phyloP scores from a whole-genome alignment of 768 basidiomycete species.

The Clathrus columnatus region DNA sequence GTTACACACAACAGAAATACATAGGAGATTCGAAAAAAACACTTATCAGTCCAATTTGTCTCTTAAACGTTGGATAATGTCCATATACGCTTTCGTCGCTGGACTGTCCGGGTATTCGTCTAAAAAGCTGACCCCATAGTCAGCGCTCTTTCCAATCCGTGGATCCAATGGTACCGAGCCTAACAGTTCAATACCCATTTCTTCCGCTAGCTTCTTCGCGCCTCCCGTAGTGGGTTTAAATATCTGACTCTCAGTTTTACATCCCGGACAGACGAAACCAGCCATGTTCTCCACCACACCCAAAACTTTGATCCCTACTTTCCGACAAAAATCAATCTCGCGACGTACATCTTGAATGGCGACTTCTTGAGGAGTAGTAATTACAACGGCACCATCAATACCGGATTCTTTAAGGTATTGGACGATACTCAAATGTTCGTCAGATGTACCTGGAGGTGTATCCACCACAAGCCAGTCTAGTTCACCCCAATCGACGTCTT shows the following conservation, averaged over 20 bases:
- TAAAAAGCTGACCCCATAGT: conserved; percentile 90
- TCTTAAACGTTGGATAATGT: conserved; percentile 79
- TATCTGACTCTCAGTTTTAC: conserved; percentile 85
- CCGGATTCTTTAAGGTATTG: conserved; percentile 93
- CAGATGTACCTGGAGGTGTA: conserved; percentile 95
- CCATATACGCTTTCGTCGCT: conserved; percentile 78
- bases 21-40: neutral
- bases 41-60: neutral
- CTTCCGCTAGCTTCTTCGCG: conserved; percentile 73
- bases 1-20: conserved; percentile 10
- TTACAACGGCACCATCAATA: conserved; percentile 91
- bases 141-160: conserved; percentile 94
- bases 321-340: conserved; percentile 95
- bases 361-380: conserved; percentile 97
- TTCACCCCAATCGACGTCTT: conserved; percentile 98
- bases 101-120: conserved; percentile 98
- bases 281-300: conserved; percentile 99
- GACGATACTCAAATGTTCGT: conserved; percentile 93
- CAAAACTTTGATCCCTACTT: conserved; percentile 84
- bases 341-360: conserved; percentile 94
- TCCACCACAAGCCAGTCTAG: conserved; percentile 94
- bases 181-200: conserved; percentile 76
- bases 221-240: conserved; percentile 95
- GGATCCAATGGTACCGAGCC: conserved; percentile 95
- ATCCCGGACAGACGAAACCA: conserved; percentile 93